A percentile compares a stretch with the other conserved stretches of the same genome.
Evolutionary conservation across 371 early-diverging fungal species (phyloP).

Genomic region (Syncephalastrum monosporum): DNA sequence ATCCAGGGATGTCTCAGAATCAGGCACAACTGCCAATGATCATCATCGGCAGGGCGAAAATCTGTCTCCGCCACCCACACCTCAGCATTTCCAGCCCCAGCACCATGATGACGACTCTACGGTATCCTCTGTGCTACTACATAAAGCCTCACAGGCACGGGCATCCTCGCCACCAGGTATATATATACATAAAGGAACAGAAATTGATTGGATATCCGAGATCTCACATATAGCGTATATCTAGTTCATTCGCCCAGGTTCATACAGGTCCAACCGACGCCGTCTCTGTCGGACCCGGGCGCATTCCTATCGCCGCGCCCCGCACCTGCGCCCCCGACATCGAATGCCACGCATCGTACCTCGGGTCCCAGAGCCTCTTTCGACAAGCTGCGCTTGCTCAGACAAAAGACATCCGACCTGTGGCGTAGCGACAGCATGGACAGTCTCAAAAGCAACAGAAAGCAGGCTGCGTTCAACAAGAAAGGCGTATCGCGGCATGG

Average conservation of each 20-base stretch:
- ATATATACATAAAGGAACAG: neutral
- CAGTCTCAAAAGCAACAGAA: too few relatives aligned
- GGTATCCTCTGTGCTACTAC: neutral
- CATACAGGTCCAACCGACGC: neutral
- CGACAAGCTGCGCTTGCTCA: too few relatives aligned
- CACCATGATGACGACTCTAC: neutral
- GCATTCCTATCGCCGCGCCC: conserved; percentile 4
- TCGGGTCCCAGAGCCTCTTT: too few relatives aligned
- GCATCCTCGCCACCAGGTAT: conserved; percentile 1
- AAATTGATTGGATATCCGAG: neutral
- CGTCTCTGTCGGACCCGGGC: conserved; percentile 8
- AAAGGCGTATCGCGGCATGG: too few relatives aligned
- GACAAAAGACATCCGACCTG: too few relatives aligned
- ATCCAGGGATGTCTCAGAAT: too few relatives aligned
- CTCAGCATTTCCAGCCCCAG: neutral
- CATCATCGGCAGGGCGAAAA: too few relatives aligned
- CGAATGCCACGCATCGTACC: too few relatives aligned
- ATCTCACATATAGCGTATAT: neutral
- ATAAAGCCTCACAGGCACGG: neutral
- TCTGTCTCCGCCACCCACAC: too few relatives aligned
- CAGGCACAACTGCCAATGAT: too few relatives aligned
- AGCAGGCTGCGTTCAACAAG: too few relatives aligned
- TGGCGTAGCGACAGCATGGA: too few relatives aligned
- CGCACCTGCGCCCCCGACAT: conserved; percentile 2
- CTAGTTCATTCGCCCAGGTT: neutral